Evolutionary conservation across 2,329 filamentous ascomycete genomes (phyloP), one percentile per base, ranked within the genome.

Genomic region (Cryphonectria carpinicola): DNA sequence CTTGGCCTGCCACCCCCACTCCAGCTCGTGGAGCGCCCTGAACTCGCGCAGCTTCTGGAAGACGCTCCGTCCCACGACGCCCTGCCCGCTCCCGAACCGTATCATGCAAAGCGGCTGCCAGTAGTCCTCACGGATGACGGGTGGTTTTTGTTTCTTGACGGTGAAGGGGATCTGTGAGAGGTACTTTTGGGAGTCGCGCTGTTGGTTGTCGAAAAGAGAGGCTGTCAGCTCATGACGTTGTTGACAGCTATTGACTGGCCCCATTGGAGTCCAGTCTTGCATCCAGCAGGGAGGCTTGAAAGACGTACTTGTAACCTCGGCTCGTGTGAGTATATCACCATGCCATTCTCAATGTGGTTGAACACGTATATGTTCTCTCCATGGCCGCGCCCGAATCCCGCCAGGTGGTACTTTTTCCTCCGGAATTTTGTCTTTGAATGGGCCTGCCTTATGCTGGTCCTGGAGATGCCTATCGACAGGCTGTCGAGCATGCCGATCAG

Each of bases 41-140:
- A 90, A 86, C 81, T 92, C 90, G 75, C 89, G 88, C 75, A 92
- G 83, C 77, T 87, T 89, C 75, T 89, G 87, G 80, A 84, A 91
- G 61, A 88, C 87, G 66, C 84, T 87, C 41, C 86, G 86, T 35
- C 90, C 90, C 19, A 89, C 81, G 37, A 81, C 77, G 71, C 85
- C 86, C 54, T 82, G 80, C 60, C 85, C 86, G 61, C 80, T 72
- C 60, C 85, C 84, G 77, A 92, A 89, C 76, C 85, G 81, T 72
- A 92, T 87, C 73, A 85, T 80, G 66, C 88, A 89, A 76, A 92
- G 81, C 8, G 88, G 87, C 46, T 82, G 81, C 90, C 90, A 92
- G 80, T 89, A 88, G 81, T 92, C 90, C 79, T 89, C 90, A 71
- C 90, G 88, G 54, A 92, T 81, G 76, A 87, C 88, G 68, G 85